Evolutionary conservation across 345 rosid genomes (phyloP), one percentile per base, ranked within the genome.

Genomic region (Boechera divaricarpa): DNA sequence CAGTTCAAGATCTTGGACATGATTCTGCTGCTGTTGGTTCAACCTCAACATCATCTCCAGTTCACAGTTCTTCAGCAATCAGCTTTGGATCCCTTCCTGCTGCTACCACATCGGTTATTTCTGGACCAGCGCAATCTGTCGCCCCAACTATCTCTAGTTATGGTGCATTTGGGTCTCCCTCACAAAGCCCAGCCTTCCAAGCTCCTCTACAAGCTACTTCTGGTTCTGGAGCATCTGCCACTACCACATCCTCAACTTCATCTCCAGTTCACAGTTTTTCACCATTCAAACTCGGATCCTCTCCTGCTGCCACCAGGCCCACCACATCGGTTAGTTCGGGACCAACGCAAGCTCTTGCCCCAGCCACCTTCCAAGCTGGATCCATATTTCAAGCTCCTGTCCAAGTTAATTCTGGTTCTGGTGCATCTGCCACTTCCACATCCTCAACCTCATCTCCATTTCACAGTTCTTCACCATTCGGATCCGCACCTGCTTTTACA

Each of bases 201-300:
- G 3, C 18, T 13, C 49, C 49, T 15, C 7, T n/a, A 0, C 63
- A 33, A 59, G 31, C 1, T n/a, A 16, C 6, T 59, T 16, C 2
- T 36, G 35, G n/a, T n/a, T n/a, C 12, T 32, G 32, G 55, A 10
- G 54, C 42, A 45, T 59, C 16, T 35, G 39, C 32, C 35, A 12
- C 21, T 62, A 6, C 60, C 41, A 38, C 45, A 59, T 36, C 45
- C n/a, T 59, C 41, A 15, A 57, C 41, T 57, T 33, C 63, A 33
- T 57, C 63, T 59, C 28, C 29, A 59, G 0, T 18, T n/a, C 63
- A 57, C 2, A 32, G 63, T 57, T 58, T 7, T 16, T 5, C 15
- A 36, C 16, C 10, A 9, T 4, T n/a, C n/a, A n/a, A n/a, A n/a
- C n/a, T 15, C 11, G 38, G 8, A 58, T n/a, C 2, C 39, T 2